Evolutionary conservation across 164 flowering plant genomes (phyloP), one percentile per base, ranked within the genome.

Genomic region (Taxillus chinensis): DNA sequence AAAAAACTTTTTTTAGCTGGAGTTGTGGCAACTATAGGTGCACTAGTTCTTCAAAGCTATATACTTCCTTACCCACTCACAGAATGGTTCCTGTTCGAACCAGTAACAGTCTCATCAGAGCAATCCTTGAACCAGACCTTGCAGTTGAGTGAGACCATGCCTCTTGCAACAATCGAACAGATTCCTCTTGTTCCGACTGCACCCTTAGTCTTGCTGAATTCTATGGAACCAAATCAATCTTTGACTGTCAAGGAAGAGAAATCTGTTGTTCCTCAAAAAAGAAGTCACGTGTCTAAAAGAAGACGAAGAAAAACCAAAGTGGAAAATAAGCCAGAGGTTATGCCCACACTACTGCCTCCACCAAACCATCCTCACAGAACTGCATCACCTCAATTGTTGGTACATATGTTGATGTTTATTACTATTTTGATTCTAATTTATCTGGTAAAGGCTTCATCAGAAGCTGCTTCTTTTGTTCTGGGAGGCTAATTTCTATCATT

Each of bases 1-100:
- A 84, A 75, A 72, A 90, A 74, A 64, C 38, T 86, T 54, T 64
- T 84, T 15, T 42, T 82, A 17, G 53, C 66, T 37, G 73, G 79
- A 61, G 75, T 77, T 37, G 43, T 83, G 46, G 43, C 76, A 65
- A 86, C 90, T 8, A 52, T 71, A 15, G 64, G 61, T 3, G 86
- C 81, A 5, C 57, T 83, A 17, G 39, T 84, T n/a, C 66, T 83
- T 67, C 92, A 70, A 62, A 73, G 66, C 55, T 64, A 63, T 65
- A 39, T 64, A 45, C 75, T 82, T 67, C 81, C 87, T 64, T 74
- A 69, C 67, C 81, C 84, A 17, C 8, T 80, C 50, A 52, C 69
- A 7, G 65, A 48, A 38, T 76, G 76, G 84, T 66, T 78, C 54
- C 57, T 75, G 40, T 58, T 71, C 8, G 79, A 72, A 4, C 56